Evolutionary conservation across 225 moss, liverwort and hornwort species (phyloP), one percentile per base, ranked within the genome.

Genomic region (Polytrichum commune): DNA sequence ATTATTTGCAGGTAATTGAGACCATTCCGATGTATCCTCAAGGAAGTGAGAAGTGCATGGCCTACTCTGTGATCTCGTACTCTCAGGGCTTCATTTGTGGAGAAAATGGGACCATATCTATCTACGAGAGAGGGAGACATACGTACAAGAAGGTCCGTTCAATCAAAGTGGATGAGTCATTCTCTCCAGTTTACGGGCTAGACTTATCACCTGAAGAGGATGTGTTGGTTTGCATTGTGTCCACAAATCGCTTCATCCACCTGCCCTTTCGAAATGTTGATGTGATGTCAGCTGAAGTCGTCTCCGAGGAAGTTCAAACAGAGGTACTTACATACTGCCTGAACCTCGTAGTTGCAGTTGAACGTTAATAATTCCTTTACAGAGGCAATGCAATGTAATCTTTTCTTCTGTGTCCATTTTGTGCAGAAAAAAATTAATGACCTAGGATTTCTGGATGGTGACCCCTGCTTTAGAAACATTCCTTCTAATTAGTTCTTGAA

Each of bases 71-170:
- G 54, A 69, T 90, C 0, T 85, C 89, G 38, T 94, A 85, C 53
- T 92, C 92, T 6, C 90, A 79, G 27, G 93, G 93, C 23, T 85
- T 94, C 53, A 81, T 94, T 55, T 90, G 88, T 73, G 92, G 92
- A 26, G 90, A 90, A 77, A 85, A 67, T 10, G 92, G 86, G 0
- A 65, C 53, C 24, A 28, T 94, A 32, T 90, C 90, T 29, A 1
- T 94, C 9, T 94, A 83, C 66, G 82, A 94, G 64, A 60, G 78
- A 56, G 25, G 72, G 0, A 0, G n/a, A 85, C 86, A 88, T 63
- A 94, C 76, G 26, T 94, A 78, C 22, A 87, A 60, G 70, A 83
- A 73, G 62, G 72, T 73, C 70, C 62, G 74, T 7, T 83, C 79
- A 8, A 54, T 85, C 58, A 94, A 81, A 88, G 88, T 90, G 6